Percentiles rank a stretch among this genome's conserved stretches.
Conservation (phyloP, 345 rosid species). For the Linum lewisii region DNA sequence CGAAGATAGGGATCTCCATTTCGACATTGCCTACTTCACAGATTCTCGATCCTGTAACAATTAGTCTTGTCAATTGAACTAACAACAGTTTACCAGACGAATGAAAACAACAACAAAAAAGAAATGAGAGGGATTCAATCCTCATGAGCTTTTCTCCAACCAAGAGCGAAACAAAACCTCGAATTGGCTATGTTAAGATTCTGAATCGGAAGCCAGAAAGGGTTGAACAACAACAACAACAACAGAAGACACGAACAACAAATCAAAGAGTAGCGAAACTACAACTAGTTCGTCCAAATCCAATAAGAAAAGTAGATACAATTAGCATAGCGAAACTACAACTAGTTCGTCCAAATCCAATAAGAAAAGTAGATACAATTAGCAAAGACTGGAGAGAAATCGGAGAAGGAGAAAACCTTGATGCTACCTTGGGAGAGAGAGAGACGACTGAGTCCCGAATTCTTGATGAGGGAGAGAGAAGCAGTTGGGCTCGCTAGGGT, state of each 20-base stretch:
- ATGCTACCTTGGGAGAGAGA: not conserved
- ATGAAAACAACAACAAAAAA: not conserved
- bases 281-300: not conserved
- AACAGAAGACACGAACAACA: not conserved
- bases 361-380: not conserved
- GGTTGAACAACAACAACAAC: not conserved
- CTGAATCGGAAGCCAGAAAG: not conserved
- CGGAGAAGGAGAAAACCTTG: not conserved
- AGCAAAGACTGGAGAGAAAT: not conserved
- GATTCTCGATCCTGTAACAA: conserved; percentile 6
- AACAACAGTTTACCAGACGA: not conserved
- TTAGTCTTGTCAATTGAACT: too few species aligned
- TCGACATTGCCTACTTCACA: conserved; percentile 35
- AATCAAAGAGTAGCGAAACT: not conserved
- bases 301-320: not conserved
- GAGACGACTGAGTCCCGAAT: not conserved
- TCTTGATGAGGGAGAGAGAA: not conserved
- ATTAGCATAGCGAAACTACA: not conserved
- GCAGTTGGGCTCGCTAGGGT: not conserved
- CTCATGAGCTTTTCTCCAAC: not conserved
- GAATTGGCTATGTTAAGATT: not conserved
- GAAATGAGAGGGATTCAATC: not conserved
- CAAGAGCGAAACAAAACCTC: not conserved
- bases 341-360: not conserved
- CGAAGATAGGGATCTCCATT: conserved; percentile 20